Evolutionary conservation across 345 rosid species (phyloP).

Genomic region (Populus ilicifolia): DNA sequence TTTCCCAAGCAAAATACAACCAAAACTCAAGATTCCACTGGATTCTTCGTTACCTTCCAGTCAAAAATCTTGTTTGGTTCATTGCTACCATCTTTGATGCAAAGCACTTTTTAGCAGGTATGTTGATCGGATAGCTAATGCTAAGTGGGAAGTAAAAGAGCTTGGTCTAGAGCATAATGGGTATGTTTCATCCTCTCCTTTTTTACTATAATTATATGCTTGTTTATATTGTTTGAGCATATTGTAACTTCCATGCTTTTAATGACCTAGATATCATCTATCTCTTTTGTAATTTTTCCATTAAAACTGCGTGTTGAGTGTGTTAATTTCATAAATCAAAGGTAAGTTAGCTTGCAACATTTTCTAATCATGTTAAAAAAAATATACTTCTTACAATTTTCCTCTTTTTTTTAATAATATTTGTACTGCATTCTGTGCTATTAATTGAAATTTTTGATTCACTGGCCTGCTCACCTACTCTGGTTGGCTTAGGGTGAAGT

Average conservation of each 20-base stretch:
- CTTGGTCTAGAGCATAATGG: slow-evolving; percentile 98
- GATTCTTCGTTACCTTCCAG: not conserved
- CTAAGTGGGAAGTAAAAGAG: slow-evolving; percentile 97
- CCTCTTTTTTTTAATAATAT: not conserved
- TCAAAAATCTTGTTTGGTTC: not conserved
- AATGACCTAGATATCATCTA: not conserved
- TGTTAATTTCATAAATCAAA: not conserved
- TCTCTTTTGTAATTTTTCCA: not conserved
- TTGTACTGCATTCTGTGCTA: not conserved
- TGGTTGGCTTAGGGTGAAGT: not conserved
- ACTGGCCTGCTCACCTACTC: not conserved
- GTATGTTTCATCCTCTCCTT: slow-evolving; percentile 41
- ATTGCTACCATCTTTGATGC: not conserved
- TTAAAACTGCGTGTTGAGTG: no score
- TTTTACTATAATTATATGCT: not conserved
- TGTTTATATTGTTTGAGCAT: no score
- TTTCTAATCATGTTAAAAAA: not conserved
- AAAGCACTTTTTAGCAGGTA: slow-evolving; percentile 49
- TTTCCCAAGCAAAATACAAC: not conserved
- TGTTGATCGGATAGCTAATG: slow-evolving; percentile 82
- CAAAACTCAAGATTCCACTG: not conserved
- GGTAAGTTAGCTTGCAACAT: not conserved
- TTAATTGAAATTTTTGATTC: not conserved
- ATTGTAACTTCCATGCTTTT: not conserved
- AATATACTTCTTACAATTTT: not conserved